Evolutionary conservation across 2,329 filamentous ascomycete genomes (phyloP).

Genomic region (Neurospora crassa): DNA sequence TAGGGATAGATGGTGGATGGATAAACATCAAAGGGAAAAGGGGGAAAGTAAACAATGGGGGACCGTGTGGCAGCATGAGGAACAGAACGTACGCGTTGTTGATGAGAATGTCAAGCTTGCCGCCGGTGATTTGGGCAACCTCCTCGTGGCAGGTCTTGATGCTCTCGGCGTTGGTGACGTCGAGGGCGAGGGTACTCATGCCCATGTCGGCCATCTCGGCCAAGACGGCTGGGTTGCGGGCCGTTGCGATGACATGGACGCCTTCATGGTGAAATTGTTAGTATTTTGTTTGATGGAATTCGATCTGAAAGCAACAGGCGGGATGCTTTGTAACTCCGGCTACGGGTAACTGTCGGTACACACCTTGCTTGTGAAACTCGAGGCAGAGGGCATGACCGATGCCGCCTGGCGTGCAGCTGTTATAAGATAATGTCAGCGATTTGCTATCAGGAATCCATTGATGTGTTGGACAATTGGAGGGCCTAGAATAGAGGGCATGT

Average conservation of each 20-base stretch:
- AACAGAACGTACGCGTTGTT: slow-evolving; percentile 43
- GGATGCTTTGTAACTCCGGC: background rate
- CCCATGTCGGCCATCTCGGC: slow-evolving; percentile 34
- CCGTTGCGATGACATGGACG: slow-evolving; percentile 47
- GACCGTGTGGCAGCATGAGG: background rate
- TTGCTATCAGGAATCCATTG: background rate
- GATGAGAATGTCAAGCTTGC: slow-evolving; percentile 46
- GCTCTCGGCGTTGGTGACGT: slow-evolving; percentile 43
- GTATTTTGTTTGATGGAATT: background rate
- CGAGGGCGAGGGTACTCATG: slow-evolving; percentile 40
- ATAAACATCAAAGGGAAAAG: background rate
- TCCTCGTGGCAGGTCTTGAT: slow-evolving; percentile 38
- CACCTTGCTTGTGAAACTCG: slow-evolving; percentile 44
- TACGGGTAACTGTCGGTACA: background rate
- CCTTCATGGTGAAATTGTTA: slow-evolving; percentile 22
- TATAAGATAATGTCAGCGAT: background rate
- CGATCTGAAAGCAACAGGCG: background rate
- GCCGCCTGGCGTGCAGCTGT: slow-evolving; percentile 47
- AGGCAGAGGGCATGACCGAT: slow-evolving; percentile 45
- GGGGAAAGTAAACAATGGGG: background rate
- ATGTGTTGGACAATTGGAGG: too few relatives aligned
- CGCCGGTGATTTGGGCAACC: slow-evolving; percentile 38
- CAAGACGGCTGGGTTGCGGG: slow-evolving; percentile 40
- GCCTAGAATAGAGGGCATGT: background rate
- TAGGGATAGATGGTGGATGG: background rate